These are phyloP conservation scores for Lophiostoma macrostomum DNA, from an alignment of 495 filamentous ascomycete genomes.

Conservation along the genomic window DNA sequence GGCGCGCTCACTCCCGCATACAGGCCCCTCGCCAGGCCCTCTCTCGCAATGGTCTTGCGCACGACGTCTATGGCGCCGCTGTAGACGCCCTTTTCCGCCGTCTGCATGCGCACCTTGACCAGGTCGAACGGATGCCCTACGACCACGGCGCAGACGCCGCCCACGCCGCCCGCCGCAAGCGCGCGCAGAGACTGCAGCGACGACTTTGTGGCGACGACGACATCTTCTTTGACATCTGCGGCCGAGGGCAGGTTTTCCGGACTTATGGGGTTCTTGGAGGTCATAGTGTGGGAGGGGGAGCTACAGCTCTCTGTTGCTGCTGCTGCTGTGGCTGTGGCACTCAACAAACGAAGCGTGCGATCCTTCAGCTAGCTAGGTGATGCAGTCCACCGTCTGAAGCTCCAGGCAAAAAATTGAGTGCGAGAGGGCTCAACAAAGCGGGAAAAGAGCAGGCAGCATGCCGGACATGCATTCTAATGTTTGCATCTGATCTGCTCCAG, in stretches of 20 bases:
- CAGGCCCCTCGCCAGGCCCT: constrained; percentile 77
- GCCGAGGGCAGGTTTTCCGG: constrained; percentile 34
- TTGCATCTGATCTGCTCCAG: no score
- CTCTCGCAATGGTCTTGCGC: constrained; percentile 76
- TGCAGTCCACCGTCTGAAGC: no score
- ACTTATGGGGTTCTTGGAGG: constrained; percentile 4
- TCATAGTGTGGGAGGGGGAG: constrained; percentile 5
- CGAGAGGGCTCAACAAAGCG: no score
- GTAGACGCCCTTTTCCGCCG: constrained; percentile 91
- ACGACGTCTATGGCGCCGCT: constrained; percentile 88
- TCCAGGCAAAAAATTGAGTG: no score
- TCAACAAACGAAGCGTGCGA: no score
- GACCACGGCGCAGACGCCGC: constrained; percentile 88
- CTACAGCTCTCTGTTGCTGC: not conserved
- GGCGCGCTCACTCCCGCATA: constrained; percentile 98
- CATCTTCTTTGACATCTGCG: constrained; percentile 43
- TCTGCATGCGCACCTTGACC: constrained; percentile 96
- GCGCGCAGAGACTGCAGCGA: constrained; percentile 60
- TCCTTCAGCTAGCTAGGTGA: no score
- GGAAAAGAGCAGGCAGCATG: no score
- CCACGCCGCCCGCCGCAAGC: constrained; percentile 84
- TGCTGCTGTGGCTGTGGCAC: no score
- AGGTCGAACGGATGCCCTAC: constrained; percentile 96
- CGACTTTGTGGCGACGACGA: constrained; percentile 39
- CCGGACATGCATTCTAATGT: no score